These are phyloP conservation scores for Cyberlindnera meyerae DNA, from an alignment of 805 yeast genomes.

Conservation along the genomic window DNA sequence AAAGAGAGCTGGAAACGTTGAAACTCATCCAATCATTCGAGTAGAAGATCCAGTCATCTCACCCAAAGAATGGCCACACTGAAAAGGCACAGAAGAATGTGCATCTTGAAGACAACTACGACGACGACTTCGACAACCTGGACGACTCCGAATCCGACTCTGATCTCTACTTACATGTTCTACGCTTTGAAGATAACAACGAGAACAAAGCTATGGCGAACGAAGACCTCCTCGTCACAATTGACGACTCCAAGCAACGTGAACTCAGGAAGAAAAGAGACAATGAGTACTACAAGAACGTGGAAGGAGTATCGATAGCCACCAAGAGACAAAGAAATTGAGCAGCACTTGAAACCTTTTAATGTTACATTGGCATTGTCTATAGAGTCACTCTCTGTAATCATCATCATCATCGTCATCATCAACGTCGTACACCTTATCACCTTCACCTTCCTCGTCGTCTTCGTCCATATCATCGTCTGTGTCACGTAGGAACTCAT, in stretches of 20 bases:
- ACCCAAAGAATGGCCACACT: not conserved
- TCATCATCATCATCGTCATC: conserved; percentile 19
- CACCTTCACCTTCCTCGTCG: conserved; percentile 8
- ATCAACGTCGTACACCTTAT: conserved; percentile 7
- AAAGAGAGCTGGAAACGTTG: conserved; percentile 28
- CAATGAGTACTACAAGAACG: conserved; percentile 11
- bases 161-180: conserved; percentile 17
- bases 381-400: conserved; percentile 6
- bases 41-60: conserved; percentile 16
- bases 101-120: not conserved
- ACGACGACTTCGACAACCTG: conserved; percentile 22
- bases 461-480: conserved; percentile 14
- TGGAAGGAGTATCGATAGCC: conserved; percentile 1
- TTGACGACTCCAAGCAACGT: conserved; percentile 11
- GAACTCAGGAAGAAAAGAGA: conserved; percentile 10
- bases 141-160: conserved; percentile 21
- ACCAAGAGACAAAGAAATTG: conserved; percentile 8
- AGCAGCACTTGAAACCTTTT: not conserved
- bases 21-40: conserved; percentile 25
- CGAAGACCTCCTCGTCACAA: conserved; percentile 18
- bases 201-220: conserved; percentile 10
- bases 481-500: conserved; percentile 14
- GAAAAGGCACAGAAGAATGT: not conserved
- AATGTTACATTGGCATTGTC: not conserved
- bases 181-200: conserved; percentile 18